Evolutionary conservation across 768 basidiomycete genomes (phyloP).

Genomic region (Pholiota microspora): DNA sequence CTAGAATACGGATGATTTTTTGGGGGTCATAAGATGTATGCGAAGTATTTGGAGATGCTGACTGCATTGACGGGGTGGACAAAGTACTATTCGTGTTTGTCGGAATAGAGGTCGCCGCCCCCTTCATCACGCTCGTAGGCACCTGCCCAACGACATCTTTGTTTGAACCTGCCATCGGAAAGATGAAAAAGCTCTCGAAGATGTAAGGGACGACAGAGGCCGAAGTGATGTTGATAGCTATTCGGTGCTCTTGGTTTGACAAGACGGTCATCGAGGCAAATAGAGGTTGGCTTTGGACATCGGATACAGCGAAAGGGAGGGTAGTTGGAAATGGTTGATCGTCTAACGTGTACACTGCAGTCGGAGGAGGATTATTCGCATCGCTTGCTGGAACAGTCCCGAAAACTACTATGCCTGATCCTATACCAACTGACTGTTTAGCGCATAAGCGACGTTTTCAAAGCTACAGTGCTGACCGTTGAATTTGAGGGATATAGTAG

Average conservation of each 20-base stretch:
- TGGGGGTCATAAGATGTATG: conserved; percentile 2
- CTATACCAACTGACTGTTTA: conserved; percentile 23
- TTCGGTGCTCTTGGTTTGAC: conserved; percentile 27
- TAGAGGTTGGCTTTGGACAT: conserved; percentile 39
- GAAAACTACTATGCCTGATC: conserved; percentile 44
- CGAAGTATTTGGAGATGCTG: background rate
- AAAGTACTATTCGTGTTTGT: background rate
- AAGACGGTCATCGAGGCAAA: conserved; percentile 30
- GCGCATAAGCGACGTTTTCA: background rate
- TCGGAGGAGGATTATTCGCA: conserved; percentile 30
- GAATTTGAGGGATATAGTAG: conserved; percentile 33
- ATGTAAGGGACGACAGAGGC: conserved; percentile 34
- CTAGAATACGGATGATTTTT: conserved; percentile 23
- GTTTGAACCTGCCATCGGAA: conserved; percentile 18
- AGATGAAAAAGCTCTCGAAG: conserved; percentile 38
- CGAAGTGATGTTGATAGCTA: conserved; percentile 37
- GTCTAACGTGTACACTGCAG: conserved; percentile 40
- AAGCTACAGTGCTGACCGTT: conserved; percentile 28
- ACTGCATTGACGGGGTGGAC: background rate
- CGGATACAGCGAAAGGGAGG: conserved; percentile 30
- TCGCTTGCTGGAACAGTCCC: conserved; percentile 44
- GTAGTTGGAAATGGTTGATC: conserved; percentile 29
- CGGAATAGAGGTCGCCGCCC: background rate
- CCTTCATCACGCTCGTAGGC: background rate
- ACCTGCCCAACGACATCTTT: conserved; percentile 15